Evolutionary conservation across 805 yeast species (phyloP).

Genomic region (Myxozyma melibiosi): DNA sequence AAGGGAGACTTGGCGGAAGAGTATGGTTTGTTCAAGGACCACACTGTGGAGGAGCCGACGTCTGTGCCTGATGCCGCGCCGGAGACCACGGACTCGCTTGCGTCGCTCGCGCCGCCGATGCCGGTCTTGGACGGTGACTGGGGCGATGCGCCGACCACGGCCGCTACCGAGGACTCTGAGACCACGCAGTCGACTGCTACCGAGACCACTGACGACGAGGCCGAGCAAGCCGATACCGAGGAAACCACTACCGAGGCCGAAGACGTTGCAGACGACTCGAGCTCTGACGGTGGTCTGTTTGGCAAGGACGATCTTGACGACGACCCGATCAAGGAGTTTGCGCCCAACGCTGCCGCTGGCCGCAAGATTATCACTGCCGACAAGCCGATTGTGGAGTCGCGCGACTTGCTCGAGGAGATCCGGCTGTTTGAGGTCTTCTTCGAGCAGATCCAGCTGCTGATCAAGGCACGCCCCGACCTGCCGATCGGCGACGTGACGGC

Average conservation of each 20-base stretch:
- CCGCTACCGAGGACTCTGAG: conserved; percentile 12
- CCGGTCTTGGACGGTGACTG: conserved; percentile 33
- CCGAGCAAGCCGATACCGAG: conserved; percentile 31
- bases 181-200: conserved; percentile 8
- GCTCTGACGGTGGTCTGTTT: conserved; percentile 16
- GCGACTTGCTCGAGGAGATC: conserved; percentile 35
- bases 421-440: conserved; percentile 66
- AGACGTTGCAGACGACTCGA: conserved; percentile 2
- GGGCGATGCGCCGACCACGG: conserved; percentile 25
- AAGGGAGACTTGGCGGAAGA: conserved; percentile 32
- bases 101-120: conserved; percentile 19
- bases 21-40: conserved; percentile 29
- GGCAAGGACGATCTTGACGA: conserved; percentile 26
- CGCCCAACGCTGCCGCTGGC: conserved; percentile 4
- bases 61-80: conserved; percentile 4
- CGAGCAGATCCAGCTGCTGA: conserved; percentile 60
- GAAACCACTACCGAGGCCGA: not conserved
- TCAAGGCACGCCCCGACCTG: conserved; percentile 63
- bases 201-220: conserved; percentile 15
- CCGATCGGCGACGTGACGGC: conserved; percentile 65
- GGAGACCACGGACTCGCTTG: not conserved
- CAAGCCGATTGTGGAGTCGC: conserved; percentile 17
- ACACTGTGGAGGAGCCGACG: conserved; percentile 27
- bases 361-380: conserved; percentile 1
- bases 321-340: conserved; percentile 6